These are phyloP conservation scores for Bolboschoenus planiculmis DNA, from an alignment of 176 grass and related monocot species.

Conservation along the genomic window DNA sequence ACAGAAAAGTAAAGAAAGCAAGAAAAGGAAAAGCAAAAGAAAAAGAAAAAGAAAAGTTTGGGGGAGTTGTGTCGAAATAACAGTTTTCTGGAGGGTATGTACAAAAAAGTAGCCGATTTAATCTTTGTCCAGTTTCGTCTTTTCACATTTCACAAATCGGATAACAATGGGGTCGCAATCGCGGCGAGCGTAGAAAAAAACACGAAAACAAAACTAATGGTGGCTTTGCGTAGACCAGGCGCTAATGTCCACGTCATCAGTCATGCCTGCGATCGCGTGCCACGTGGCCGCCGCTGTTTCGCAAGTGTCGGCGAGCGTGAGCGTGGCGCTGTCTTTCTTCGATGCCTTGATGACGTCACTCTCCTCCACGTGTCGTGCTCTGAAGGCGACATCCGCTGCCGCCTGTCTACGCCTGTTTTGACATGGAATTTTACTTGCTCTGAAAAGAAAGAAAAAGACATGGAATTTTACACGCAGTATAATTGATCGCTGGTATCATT, in stretches of 20 bases:
- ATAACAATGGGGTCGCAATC: conserved; percentile 20
- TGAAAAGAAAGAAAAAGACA: not conserved
- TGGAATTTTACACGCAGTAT: not conserved
- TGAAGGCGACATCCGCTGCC: not conserved
- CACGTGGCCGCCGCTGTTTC: conserved; percentile 14
- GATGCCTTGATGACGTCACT: not conserved
- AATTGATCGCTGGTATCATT: too few relatives aligned
- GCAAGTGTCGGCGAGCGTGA: conserved; percentile 18
- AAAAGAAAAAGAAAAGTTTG: too few relatives aligned
- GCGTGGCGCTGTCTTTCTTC: not conserved
- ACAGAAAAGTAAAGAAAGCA: too few relatives aligned
- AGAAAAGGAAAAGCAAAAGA: too few relatives aligned
- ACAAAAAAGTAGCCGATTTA: not conserved
- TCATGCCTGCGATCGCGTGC: not conserved
- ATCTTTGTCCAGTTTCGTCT: not conserved
- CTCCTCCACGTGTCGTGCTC: conserved; percentile 5
- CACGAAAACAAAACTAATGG: not conserved
- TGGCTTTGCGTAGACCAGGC: conserved; percentile 2
- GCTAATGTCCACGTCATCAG: conserved; percentile 2
- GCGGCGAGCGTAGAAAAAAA: not conserved
- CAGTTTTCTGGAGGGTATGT: too few relatives aligned
- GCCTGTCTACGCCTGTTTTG: not conserved
- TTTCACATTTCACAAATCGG: not conserved
- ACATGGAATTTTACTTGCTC: not conserved
- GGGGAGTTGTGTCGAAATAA: too few relatives aligned